phyloP scores from a whole-genome alignment of 2,329 filamentous ascomycete species.

The Fusarium sp. region DNA sequence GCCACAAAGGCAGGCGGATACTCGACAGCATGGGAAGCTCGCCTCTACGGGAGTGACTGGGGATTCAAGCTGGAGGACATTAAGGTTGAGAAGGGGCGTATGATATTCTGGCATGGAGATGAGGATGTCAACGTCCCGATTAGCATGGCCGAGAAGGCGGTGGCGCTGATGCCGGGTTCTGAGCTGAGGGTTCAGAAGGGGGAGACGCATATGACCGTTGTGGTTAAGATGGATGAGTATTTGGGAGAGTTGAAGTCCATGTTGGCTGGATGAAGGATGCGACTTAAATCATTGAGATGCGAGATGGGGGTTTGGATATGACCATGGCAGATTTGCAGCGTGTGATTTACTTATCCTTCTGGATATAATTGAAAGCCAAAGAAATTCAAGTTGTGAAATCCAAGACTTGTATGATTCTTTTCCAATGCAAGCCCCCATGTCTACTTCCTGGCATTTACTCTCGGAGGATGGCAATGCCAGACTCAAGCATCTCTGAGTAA shows the following conservation, averaged over 20 bases:
- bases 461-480: not conserved
- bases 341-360: not conserved
- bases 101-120: slow-evolving; percentile 31
- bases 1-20: slow-evolving; percentile 24
- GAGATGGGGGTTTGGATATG: not conserved
- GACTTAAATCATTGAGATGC: not conserved
- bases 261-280: not conserved
- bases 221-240: slow-evolving; percentile 6
- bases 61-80: slow-evolving; percentile 26
- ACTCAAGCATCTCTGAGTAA: not conserved
- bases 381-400: not conserved
- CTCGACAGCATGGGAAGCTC: slow-evolving; percentile 20
- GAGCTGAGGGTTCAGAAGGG: slow-evolving; percentile 21
- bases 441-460: not conserved
- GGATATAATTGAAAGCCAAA: not conserved
- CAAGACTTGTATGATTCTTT: not conserved
- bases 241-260: slow-evolving; percentile 12
- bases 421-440: not conserved
- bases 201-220: slow-evolving; percentile 28
- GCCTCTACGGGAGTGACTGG: slow-evolving; percentile 22
- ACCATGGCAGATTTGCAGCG: not conserved
- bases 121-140: slow-evolving; percentile 22
- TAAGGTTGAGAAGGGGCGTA: slow-evolving; percentile 15
- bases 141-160: slow-evolving; percentile 13
- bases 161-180: slow-evolving; percentile 4